phyloP scores from a whole-genome alignment of 805 yeast species.

The Lipomyces chichibuensis region DNA sequence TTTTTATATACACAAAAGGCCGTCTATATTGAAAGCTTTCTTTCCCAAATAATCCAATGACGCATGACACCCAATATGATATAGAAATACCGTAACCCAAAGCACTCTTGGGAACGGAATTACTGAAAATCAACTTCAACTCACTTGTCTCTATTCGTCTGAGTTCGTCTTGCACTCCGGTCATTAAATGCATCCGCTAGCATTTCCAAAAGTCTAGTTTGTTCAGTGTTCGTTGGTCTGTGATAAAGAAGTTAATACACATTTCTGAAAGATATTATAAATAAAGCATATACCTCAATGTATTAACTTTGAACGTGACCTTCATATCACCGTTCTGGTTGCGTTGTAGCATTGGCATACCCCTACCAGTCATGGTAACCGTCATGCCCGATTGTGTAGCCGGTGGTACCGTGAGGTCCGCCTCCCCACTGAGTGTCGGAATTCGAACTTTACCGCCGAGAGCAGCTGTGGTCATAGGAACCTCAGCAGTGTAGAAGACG shows the following conservation, averaged over 20 bases:
- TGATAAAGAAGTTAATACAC: neutral
- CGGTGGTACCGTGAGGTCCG: constrained; percentile 77
- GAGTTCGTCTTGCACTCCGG: constrained; percentile 54
- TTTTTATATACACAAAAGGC: neutral
- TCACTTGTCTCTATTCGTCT: constrained; percentile 8
- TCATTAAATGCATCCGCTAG: constrained; percentile 90
- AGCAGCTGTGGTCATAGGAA: constrained; percentile 95
- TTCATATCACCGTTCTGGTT: constrained; percentile 73
- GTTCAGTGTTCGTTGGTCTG: constrained; percentile 77
- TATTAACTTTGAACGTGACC: constrained; percentile 70
- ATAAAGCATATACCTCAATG: constrained; percentile 47
- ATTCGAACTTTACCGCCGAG: constrained; percentile 87
- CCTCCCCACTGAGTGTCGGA: constrained; percentile 85
- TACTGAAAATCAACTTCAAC: neutral
- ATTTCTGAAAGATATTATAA: neutral
- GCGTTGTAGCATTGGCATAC: constrained; percentile 67
- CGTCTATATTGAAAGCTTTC: neutral
- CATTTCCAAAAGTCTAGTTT: constrained; percentile 87
- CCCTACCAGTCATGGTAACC: constrained; percentile 79
- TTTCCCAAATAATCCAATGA: neutral
- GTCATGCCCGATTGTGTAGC: constrained; percentile 81
- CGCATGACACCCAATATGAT: neutral
- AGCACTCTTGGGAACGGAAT: neutral
- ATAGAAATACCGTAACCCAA: neutral
- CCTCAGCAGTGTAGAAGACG: constrained; percentile 63